Conservation (phyloP, 164 flowering plant genomes). For the Santalum album region DNA sequence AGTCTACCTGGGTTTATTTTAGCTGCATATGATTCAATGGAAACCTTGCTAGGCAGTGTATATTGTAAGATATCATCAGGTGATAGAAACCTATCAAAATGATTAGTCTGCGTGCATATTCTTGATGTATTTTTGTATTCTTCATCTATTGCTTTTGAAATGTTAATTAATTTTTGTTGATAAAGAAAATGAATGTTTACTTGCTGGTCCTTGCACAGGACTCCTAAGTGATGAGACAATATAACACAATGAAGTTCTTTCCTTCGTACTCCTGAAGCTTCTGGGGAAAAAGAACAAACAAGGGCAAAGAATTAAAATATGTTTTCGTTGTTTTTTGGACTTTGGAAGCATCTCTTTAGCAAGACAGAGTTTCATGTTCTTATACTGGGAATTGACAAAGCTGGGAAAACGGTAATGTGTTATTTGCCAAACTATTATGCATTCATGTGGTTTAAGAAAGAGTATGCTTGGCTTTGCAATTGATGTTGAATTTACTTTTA, state of each 20-base stretch:
- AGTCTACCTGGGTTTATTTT: no score
- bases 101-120: no score
- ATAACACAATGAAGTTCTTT: not conserved
- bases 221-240: not conserved
- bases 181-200: no score
- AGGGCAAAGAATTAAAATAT: constrained; percentile 18
- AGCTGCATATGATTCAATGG: no score
- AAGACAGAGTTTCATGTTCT: constrained; percentile 94
- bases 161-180: no score
- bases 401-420: constrained; percentile 85
- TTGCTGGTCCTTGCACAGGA: not conserved
- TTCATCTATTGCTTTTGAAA: not conserved
- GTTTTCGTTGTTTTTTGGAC: constrained; percentile 93
- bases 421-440: not conserved
- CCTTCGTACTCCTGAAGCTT: constrained; percentile 14
- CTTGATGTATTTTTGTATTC: not conserved
- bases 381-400: constrained; percentile 94
- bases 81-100: no score
- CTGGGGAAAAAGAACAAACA: constrained; percentile 4
- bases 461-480: not conserved
- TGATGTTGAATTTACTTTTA: not conserved
- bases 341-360: constrained; percentile 76
- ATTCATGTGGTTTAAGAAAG: not conserved
- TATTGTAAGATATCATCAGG: no score
- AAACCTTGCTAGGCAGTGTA: no score